Conservation (phyloP, 1,139 yeast genomes). For the Saccharomyces hybrid region DNA sequence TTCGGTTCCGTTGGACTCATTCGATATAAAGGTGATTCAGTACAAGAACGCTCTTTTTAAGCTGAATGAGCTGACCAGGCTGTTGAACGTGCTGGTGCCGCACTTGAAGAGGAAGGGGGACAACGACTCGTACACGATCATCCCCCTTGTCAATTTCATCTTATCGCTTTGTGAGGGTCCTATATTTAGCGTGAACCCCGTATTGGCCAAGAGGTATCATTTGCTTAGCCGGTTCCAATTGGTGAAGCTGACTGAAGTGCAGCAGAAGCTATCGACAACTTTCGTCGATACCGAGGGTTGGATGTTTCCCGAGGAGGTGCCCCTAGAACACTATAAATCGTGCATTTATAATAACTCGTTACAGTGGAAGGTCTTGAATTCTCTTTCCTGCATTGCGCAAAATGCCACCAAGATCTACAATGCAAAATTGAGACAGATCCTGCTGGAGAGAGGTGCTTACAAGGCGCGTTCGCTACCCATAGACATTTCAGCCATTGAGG, state of each 20-base stretch:
- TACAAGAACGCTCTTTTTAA: slow-evolving; percentile 22
- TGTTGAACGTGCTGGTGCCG: slow-evolving; percentile 18
- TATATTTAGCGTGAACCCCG: slow-evolving; percentile 23
- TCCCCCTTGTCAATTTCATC: slow-evolving; percentile 26
- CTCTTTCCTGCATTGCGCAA: slow-evolving; percentile 15
- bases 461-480: slow-evolving; percentile 27
- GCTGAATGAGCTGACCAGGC: slow-evolving; percentile 19
- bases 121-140: slow-evolving; percentile 14
- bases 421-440: slow-evolving; percentile 39
- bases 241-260: slow-evolving; percentile 19
- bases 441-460: slow-evolving; percentile 32
- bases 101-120: slow-evolving; percentile 13
- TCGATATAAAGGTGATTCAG: slow-evolving; percentile 26
- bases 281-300: not conserved
- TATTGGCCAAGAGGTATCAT: slow-evolving; percentile 22
- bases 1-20: slow-evolving; percentile 19
- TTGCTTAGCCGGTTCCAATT: slow-evolving; percentile 21
- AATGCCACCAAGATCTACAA: slow-evolving; percentile 44
- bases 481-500: slow-evolving; percentile 28
- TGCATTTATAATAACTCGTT: slow-evolving; percentile 21
- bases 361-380: slow-evolving; percentile 22
- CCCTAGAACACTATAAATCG: slow-evolving; percentile 10
- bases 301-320: slow-evolving; percentile 11
- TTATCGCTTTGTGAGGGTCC: slow-evolving; percentile 27
- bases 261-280: slow-evolving; percentile 12